These are phyloP conservation scores for Streptanthus diversifolius DNA, from an alignment of 345 rosid species.

Conservation along the genomic window DNA sequence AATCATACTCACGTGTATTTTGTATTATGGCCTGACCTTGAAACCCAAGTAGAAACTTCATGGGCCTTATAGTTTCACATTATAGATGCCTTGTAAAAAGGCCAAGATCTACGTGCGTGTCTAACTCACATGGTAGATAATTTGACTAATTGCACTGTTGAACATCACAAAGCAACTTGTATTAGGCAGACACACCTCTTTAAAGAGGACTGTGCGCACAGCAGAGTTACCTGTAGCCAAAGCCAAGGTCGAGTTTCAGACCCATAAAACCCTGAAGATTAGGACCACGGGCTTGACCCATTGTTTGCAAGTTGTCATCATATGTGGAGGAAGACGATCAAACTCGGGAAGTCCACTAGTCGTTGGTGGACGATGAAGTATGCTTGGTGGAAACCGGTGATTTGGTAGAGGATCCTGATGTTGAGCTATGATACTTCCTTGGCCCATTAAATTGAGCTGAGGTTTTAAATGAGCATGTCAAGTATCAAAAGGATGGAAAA, in stretches of 20 bases:
- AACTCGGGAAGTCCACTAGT: conserved; percentile 49
- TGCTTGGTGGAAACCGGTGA: conserved; percentile 53
- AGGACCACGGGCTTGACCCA: conserved; percentile 38
- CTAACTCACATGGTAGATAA: conserved; percentile 7
- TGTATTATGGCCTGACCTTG: not conserved
- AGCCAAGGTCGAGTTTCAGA: conserved; percentile 73
- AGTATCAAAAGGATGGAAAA: conserved; percentile 55
- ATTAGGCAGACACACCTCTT: conserved; percentile 17
- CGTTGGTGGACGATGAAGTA: conserved; percentile 57
- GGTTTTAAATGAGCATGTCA: conserved; percentile 54
- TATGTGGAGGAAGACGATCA: conserved; percentile 56
- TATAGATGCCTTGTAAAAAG: too few species aligned
- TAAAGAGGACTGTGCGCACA: conserved; percentile 17
- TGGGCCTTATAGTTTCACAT: not conserved
- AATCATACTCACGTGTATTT: not conserved
- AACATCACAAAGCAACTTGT: conserved; percentile 28
- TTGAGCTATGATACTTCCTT: conserved; percentile 43
- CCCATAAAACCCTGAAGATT: conserved; percentile 56
- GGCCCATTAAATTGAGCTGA: conserved; percentile 55
- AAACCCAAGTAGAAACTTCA: not conserved
- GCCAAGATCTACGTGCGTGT: too few species aligned
- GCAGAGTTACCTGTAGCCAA: conserved; percentile 48
- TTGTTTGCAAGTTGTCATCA: conserved; percentile 52
- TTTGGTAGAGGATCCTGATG: conserved; percentile 52
- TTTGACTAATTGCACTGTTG: conserved; percentile 23